These are phyloP conservation scores for Syncephalastrum racemosum DNA, from an alignment of 371 early-diverging fungal species.

Conservation along the genomic window DNA sequence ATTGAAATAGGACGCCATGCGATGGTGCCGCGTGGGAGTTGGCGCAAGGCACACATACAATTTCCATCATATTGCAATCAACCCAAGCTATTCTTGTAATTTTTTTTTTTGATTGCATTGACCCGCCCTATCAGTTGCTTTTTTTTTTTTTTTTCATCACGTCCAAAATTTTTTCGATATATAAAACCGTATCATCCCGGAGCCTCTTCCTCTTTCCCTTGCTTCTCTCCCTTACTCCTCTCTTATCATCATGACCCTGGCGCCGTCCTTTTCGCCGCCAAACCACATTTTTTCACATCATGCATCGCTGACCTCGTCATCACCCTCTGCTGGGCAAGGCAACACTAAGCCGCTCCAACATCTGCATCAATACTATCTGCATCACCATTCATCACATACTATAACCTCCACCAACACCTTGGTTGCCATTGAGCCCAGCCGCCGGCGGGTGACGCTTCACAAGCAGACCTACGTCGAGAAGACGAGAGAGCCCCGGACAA, in stretches of 20 bases:
- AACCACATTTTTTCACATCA: constrained; percentile 6
- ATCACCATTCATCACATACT: constrained; percentile 4
- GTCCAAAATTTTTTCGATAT: constrained; percentile 1
- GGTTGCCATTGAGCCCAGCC: constrained; percentile 5
- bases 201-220: constrained; percentile 3
- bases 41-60: not conserved
- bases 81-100: no score
- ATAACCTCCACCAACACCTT: not conserved
- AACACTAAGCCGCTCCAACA: not conserved
- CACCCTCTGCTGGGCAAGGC: no score
- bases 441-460: constrained; percentile 8
- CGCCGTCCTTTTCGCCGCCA: constrained; percentile 14
- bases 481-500: not conserved
- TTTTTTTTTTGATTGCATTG: not conserved
- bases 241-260: constrained; percentile 6
- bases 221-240: not conserved
- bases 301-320: not conserved
- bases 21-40: constrained; percentile 1
- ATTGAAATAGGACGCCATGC: no score
- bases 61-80: no score
- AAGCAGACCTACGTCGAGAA: constrained; percentile 2
- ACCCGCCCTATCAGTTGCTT: not conserved
- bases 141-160: constrained; percentile 4
- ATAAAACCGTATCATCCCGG: not conserved
- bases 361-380: constrained; percentile 1